These are phyloP conservation scores for Purshia tridentata DNA, from an alignment of 306 rosid genomes.

Conservation along the genomic window DNA sequence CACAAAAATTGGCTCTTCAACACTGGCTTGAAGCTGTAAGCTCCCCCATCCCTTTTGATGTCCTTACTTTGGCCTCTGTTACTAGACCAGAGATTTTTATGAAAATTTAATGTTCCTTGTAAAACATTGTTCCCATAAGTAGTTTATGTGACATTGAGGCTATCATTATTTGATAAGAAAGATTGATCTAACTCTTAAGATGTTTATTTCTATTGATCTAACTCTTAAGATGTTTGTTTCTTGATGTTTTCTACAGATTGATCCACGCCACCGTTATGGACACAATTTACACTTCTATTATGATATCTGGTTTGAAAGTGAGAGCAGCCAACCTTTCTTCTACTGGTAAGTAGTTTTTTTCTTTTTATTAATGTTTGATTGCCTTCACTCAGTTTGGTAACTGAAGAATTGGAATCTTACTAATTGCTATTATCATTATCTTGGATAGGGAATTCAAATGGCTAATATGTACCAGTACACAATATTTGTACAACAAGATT, in stretches of 20 bases:
- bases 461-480: no score
- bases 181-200: not conserved
- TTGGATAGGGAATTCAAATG: no score
- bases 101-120: not conserved
- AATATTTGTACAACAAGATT: no score
- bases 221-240: not conserved
- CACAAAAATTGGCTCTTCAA: constrained; percentile 86
- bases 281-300: constrained; percentile 86
- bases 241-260: constrained; percentile 52
- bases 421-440: no score
- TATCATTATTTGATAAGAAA: no score
- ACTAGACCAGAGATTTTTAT: not conserved
- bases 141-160: not conserved
- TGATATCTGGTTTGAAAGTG: constrained; percentile 75
- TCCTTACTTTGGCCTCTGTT: not conserved
- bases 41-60: not conserved
- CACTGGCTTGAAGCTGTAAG: constrained; percentile 99
- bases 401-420: no score
- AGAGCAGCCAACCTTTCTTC: constrained; percentile 86
- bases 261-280: constrained; percentile 94
- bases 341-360: constrained; percentile 57
- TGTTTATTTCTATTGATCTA: constrained; percentile 5
- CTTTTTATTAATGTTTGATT: not conserved
- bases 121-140: not conserved
- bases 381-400: not conserved